Evolutionary conservation across 805 yeast species (phyloP), one percentile per base, ranked within the genome.

Genomic region (Wickerhamomyces kurtzmanii): DNA sequence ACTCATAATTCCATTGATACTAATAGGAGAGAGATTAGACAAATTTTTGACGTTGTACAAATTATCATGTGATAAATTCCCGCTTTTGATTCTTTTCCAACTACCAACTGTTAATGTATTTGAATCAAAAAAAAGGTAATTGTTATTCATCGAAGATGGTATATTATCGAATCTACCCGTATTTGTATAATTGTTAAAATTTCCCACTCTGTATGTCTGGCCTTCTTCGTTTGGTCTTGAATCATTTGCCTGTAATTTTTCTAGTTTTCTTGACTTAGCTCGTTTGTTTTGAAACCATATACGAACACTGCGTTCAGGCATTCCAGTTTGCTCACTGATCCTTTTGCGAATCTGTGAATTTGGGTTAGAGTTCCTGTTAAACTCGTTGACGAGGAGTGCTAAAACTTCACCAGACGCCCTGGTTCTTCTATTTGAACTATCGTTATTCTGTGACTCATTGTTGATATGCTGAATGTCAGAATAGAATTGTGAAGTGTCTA

Each of bases 271-370:
- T 24, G 74, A 65, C 48, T 81, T 82, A 13, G 91, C 91, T 37
- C 96, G 59, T 42, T 87, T 61, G 49, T 85, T 85, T 51, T 86
- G 96, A 45, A 84, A 86, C 96, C 96, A 86, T 23, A 86, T 86
- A 31, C 94, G 65, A 3, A 86, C 94, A 10, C 87, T 83, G 36
- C 91, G 69, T 42, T 86, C 95, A 10, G 86, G 71, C 82, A 85
- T 77, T 12, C 78, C 81, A 2, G 93, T 81, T 34, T 65, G 65
- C 3, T 67, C 72, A 22, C 91, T 74, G 21, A 86, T 73, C 17
- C 63, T 68, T 43, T 76, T 76, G 22, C 96, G 59, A 31, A 68
- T 68, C 22, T 77, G 77, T 0, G 87, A 74, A 17, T 72, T 62
- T 1, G 96, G 96, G 39, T 79, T 82, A 17, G 83, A 79, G 39